phyloP scores from a whole-genome alignment of 1,284 basidiomycete species.

The Cutaneotrichosporon sp. region DNA sequence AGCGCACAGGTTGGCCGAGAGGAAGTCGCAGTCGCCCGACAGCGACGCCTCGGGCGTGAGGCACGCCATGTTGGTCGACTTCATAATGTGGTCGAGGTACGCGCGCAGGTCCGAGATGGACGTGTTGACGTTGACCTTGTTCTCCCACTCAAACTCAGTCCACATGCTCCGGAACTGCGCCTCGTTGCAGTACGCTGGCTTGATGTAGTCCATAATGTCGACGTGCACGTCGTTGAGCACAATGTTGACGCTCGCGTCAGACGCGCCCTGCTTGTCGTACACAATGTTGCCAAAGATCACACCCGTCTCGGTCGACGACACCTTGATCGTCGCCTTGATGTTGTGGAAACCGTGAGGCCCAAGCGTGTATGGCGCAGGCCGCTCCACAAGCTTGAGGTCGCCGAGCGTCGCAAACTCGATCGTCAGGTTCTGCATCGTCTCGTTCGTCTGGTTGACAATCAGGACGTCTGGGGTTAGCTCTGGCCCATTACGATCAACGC shows the following conservation, averaged over 20 bases:
- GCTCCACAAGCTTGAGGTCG: conserved; percentile 94
- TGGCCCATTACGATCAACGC: not conserved
- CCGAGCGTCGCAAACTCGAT: conserved; percentile 97
- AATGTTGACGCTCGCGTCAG: conserved; percentile 69
- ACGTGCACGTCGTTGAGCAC: conserved; percentile 97
- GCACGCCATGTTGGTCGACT: conserved; percentile 90
- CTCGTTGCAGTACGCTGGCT: conserved; percentile 93
- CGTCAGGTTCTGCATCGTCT: conserved; percentile 93
- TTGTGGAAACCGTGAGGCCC: conserved; percentile 96
- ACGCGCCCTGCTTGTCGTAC: conserved; percentile 85
- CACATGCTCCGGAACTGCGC: conserved; percentile 93
- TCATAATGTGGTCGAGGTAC: conserved; percentile 86
- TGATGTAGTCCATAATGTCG: conserved; percentile 99
- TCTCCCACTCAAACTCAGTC: conserved; percentile 99
- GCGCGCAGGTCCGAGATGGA: conserved; percentile 73
- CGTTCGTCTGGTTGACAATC: conserved; percentile 91
- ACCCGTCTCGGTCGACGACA: conserved; percentile 93
- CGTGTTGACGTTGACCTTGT: conserved; percentile 87
- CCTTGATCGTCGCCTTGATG: conserved; percentile 98
- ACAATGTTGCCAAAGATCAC: conserved; percentile 98
- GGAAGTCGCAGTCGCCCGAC: conserved; percentile 87
- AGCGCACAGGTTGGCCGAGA: conserved; percentile 90
- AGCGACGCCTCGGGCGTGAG: conserved; percentile 89
- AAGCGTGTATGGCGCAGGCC: conserved; percentile 86
- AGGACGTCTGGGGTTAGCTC: conserved; percentile 62